Evolutionary conservation across 1,284 basidiomycete species (phyloP), one percentile per base, ranked within the genome.

Genomic region (Cutaneotrichosporon spelunceum): DNA sequence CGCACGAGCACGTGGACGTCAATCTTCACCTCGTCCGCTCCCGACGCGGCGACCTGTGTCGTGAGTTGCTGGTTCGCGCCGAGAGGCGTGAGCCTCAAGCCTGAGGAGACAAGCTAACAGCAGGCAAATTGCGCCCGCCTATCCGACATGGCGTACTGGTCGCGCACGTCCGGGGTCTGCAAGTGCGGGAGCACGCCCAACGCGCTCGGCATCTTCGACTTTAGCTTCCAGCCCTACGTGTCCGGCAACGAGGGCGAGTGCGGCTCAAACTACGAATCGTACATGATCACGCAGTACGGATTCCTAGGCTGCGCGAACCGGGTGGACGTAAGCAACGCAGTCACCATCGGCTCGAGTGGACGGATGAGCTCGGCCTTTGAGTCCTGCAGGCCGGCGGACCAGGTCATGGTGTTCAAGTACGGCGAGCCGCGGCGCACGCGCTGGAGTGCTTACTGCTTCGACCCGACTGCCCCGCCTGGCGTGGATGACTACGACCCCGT

Each of bases 351-450:
- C 21, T 16, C 34, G 1, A 21, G n/a, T 13, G 14, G 13, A 1
- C 19, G 23, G 21, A 26, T 36, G n/a, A 14, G 16, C 23, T 24
- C 33, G 9, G 23, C 52, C 23, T 53, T 39, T 16, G n/a, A 33
- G 9, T 9, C 21, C 13, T 53, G 52, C 34, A 14, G 23, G 13
- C 23, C 52, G 5, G 1, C 23, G 21, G 30, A 33, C 23, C 21
- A 53, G 34, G 34, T 53, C 23, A 34, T 53, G 23, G 34, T 33
- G 23, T 53, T 34, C 33, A 36, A 53, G 34, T 50, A 27, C 27
- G 48, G 26, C 14, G 26, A 26, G 9, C 26, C 19, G 1, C 26
- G 24, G 27, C 26, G 24, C 14, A 29, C 19, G 2, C 13, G 48
- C 6, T 53, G 52, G 52, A 24, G 11, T 13, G 29, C 33, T 7